Base-by-base conservation (phyloP, 345 rosid species). In the Toxicodendron radicans region DNA sequence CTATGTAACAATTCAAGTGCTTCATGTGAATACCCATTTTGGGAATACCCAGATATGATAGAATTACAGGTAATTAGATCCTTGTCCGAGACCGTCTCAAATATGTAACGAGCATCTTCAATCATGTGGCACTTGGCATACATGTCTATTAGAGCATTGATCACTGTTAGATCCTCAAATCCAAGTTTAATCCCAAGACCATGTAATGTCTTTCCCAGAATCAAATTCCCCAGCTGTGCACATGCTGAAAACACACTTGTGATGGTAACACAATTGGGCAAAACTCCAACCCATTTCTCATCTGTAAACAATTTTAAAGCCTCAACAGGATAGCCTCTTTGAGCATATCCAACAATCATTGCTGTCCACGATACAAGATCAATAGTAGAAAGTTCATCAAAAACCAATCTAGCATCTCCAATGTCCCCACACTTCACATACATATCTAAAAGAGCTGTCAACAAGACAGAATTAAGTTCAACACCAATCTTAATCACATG, bases 101-200 rank as follows among this genome's bases (percentile, higher is more conserved):
- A 95, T 64, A 89, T 80, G 66, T 74, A 69, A 65, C 78, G 79
- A 64, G 99, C 92, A 63, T 89, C 90, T 65, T 72, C 78, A 49
- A 88, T 84, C 75, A 69, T 81, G 59, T 73, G 70, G 64, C 95
- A 87, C 86, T 89, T 95, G 8, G 93, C 90, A 82, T 95, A 95
- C 98, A 95, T 91, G 77, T 93, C 91, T n/a, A 95, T 74, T 66
- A 92, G 86, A 74, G 94, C 95, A 78, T 95, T 92, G 46, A 84
- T 88, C 59, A 90, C 89, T 21, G 82, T 82, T 45, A 84, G 73
- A 78, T 87, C 94, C 81, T 87, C 87, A 6, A 86, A 76, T 43
- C 94, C 85, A 71, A 80, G 86, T 81, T 87, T 91, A 64, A 90
- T 74, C 51, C 86, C 89, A 33, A 83, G 60, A 49, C 95, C 57